phyloP scores from a whole-genome alignment of 2,329 filamentous ascomycete species.

The Aureobasidium musti region DNA sequence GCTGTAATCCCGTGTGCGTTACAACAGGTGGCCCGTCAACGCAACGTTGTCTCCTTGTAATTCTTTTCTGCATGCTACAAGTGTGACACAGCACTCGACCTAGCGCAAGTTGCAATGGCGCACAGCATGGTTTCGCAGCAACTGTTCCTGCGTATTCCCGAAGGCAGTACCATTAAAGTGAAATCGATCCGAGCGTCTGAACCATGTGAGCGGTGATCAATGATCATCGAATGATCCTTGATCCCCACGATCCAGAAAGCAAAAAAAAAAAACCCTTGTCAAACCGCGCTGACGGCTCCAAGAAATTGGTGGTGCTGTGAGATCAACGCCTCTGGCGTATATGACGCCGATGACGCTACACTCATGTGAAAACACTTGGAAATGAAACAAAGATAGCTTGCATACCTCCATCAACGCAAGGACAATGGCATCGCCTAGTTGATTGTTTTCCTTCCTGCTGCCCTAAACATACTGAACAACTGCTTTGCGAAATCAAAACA shows the following conservation, averaged over 20 bases:
- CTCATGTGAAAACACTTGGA: constrained; percentile 23
- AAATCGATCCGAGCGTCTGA: constrained; percentile 16
- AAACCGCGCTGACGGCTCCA: constrained; percentile 20
- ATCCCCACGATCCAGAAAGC: constrained; percentile 1
- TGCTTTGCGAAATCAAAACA: background rate
- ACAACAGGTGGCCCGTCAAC: constrained; percentile 4
- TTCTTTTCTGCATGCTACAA: background rate
- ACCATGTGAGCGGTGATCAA: background rate
- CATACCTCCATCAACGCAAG: constrained; percentile 21
- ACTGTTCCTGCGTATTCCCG: constrained; percentile 2
- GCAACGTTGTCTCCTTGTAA: constrained; percentile 2
- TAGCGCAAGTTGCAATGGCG: background rate
- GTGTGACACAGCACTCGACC: background rate
- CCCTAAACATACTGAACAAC: constrained; percentile 1
- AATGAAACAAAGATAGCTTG: constrained; percentile 18
- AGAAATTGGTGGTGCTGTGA: constrained; percentile 8
- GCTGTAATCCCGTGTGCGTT: constrained; percentile 2
- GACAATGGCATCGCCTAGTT: background rate
- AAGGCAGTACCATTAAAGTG: background rate
- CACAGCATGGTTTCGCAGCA: background rate
- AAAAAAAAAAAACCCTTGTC: constrained; percentile 8
- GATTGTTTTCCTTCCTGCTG: background rate
- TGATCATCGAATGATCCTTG: constrained; percentile 16
- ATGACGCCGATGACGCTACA: constrained; percentile 26
- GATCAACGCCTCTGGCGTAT: constrained; percentile 12